Evolutionary conservation across 2,329 filamentous ascomycete genomes (phyloP).

Genomic region (Penicillium sp.): DNA sequence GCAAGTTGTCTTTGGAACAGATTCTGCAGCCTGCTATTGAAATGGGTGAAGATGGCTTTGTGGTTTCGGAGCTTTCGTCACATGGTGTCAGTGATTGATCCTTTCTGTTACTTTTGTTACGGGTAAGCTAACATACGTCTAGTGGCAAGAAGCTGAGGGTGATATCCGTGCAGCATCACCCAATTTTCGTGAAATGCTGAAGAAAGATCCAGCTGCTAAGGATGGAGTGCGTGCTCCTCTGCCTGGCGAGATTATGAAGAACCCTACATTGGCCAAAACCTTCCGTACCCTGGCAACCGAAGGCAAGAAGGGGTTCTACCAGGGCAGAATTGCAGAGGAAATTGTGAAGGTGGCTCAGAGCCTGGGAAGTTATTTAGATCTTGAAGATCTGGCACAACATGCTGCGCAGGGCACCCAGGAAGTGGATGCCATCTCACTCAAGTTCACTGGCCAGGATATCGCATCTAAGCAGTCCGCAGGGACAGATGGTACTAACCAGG

Average conservation of each 20-base stretch:
- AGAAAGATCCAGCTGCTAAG: conserved; percentile 66
- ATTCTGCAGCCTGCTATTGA: conserved; percentile 81
- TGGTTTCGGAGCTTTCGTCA: conserved; percentile 78
- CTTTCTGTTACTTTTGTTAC: background rate
- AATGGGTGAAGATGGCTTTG: conserved; percentile 84
- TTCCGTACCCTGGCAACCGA: conserved; percentile 76
- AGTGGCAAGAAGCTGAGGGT: conserved; percentile 73
- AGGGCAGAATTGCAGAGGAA: conserved; percentile 76
- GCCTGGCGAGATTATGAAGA: conserved; percentile 86
- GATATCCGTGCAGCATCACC: conserved; percentile 72
- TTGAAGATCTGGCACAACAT: conserved; percentile 80
- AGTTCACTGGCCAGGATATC: conserved; percentile 64
- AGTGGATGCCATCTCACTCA: conserved; percentile 81
- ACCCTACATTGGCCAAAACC: conserved; percentile 75
- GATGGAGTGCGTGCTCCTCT: conserved; percentile 73
- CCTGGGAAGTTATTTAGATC: conserved; percentile 72
- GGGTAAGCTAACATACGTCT: conserved; percentile 8
- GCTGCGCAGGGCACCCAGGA: conserved; percentile 70
- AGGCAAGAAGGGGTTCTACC: conserved; percentile 90
- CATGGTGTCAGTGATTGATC: conserved; percentile 57
- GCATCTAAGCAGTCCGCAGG: conserved; percentile 18
- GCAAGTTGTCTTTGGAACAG: conserved; percentile 73
- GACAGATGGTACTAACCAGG: conserved; percentile 37
- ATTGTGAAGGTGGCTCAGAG: conserved; percentile 75
- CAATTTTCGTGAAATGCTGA: conserved; percentile 85